Base-by-base conservation (phyloP, 257 asterid species). In the Capsicum rhomboideum region DNA sequence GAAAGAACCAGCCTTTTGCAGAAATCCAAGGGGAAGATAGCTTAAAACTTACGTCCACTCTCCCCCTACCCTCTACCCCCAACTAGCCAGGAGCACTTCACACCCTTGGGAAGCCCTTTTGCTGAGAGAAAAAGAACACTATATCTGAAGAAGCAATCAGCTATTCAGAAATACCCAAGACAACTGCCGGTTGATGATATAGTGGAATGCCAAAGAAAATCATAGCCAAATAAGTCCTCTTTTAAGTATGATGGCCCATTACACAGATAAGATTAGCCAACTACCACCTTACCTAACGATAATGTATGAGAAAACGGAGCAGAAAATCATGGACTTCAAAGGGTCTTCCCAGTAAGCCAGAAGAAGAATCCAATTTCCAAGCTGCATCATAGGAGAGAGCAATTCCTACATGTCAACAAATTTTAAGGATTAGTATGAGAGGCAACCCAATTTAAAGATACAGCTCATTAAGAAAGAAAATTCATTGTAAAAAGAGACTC, bases 321-420 rank as follows among this genome's bases (percentile, higher is more conserved):
- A 94, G 87, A 94, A 93, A 5, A 80, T 66, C 64, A 79, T 80
- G 59, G 99, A 96, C 83, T 90, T 96, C 67, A 85, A 80, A 78
- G 97, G 94, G 83, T 90, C 92, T 84, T 94, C 98, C 99, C 98
- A 94, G 88, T 89, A 84, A 52, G 92, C 92, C 77, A 96, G 84
- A 88, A 86, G 88, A 71, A 90, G 88, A 82, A 96, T 90, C 91
- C 90, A 83, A 87, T 91, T 90, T 90, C 97, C 91, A 78, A 87
- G 63, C 86, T 92, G 90, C n/a, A 84, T 85, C 84, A 88, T 18
- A n/a, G 99, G 99, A 83, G 93, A 93, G 79, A 96, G 92, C 91
- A 96, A 87, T 90, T 96, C 98, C 99, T 96, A 94, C 91, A 91
- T 78, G 87, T 59, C 86, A 50, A 44, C 21, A 28, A 69, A 79